These are phyloP conservation scores for Sporisorium scitamineum DNA, from an alignment of 1,284 basidiomycete species.

Conservation along the genomic window DNA sequence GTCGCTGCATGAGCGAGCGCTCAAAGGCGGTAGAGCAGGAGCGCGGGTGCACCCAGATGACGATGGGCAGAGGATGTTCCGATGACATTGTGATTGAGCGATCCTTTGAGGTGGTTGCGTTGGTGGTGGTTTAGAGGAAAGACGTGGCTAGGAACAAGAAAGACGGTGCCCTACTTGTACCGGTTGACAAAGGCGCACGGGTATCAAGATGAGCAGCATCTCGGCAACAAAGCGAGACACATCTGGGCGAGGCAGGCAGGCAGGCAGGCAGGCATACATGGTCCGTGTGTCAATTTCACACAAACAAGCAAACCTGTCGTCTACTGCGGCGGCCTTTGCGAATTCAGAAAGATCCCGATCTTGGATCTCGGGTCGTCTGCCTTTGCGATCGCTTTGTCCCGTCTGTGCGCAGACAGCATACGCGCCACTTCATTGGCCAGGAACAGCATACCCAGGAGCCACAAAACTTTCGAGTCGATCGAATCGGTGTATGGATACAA, in stretches of 20 bases:
- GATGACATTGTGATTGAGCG: slow-evolving; percentile 9
- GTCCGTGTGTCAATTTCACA: neutral
- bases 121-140: neutral
- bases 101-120: neutral
- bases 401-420: no score
- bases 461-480: neutral
- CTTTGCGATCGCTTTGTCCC: neutral
- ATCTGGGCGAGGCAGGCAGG: no score
- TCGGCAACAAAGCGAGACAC: neutral
- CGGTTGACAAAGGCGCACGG: no score
- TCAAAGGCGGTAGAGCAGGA: slow-evolving; percentile 63
- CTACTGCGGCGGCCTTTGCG: no score
- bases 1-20: slow-evolving; percentile 61
- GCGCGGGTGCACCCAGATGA: slow-evolving; percentile 62
- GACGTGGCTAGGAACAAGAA: neutral
- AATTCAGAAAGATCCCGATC: no score
- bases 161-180: no score
- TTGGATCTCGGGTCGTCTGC: neutral
- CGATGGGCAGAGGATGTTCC: slow-evolving; percentile 46
- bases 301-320: no score
- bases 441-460: neutral
- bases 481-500: neutral
- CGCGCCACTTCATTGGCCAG: neutral
- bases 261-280: no score
- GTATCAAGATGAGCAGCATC: neutral